Percentiles rank a stretch among this genome's conserved stretches.
These are phyloP conservation scores for Ilex paraguariensis DNA, from an alignment of 305 asterid genomes.

Conservation along the genomic window DNA sequence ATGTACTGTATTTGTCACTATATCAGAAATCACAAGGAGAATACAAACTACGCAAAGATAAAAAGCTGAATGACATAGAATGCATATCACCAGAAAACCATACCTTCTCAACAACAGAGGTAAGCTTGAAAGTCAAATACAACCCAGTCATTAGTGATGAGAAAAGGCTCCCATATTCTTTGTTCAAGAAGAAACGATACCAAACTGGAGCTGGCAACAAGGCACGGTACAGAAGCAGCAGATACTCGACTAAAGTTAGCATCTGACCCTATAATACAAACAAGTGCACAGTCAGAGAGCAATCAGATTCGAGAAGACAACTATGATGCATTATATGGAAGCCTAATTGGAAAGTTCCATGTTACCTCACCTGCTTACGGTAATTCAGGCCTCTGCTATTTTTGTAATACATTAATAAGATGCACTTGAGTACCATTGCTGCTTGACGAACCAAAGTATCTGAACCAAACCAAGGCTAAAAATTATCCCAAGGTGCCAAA, in stretches of 20 bases:
- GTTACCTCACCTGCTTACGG: conserved; percentile 53
- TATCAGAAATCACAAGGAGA: background rate
- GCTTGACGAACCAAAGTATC: conserved; percentile 75
- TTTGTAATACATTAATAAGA: conserved; percentile 60
- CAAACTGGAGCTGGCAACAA: conserved; percentile 83
- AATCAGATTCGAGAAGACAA: conserved; percentile 12
- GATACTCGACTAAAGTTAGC: conserved; percentile 70
- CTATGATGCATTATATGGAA: background rate
- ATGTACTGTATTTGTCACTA: too few species aligned
- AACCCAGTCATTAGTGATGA: conserved; percentile 77
- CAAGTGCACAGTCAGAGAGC: conserved; percentile 11
- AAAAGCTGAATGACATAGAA: background rate
- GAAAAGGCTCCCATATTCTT: conserved; percentile 81
- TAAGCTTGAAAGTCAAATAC: conserved; percentile 81
- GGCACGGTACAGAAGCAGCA: conserved; percentile 65
- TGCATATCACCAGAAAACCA: conserved; percentile 6
- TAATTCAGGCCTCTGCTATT: conserved; percentile 64
- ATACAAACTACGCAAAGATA: background rate
- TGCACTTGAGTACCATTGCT: conserved; percentile 64
- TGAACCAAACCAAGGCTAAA: conserved; percentile 19
- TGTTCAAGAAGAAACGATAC: conserved; percentile 86
- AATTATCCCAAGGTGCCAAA: conserved; percentile 10
- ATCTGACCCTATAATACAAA: conserved; percentile 58
- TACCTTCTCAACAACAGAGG: conserved; percentile 90
- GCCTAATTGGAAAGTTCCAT: background rate